These are phyloP conservation scores for Pelargonium cotyledonis DNA, from an alignment of 441 rosid genomes.

Conservation along the genomic window DNA sequence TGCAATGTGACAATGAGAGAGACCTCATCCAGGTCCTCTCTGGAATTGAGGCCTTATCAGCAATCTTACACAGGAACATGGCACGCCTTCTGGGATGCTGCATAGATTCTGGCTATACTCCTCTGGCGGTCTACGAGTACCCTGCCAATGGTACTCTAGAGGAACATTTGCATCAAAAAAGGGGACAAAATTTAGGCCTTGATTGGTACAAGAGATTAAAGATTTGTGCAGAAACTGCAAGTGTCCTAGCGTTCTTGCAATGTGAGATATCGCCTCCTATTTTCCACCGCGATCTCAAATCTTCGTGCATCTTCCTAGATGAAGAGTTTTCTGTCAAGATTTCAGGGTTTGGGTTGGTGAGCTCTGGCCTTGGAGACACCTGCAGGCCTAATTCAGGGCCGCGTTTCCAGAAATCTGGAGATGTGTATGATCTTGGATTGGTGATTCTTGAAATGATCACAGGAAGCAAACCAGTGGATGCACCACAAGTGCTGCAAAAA, in stretches of 20 bases:
- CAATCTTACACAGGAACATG: conserved; percentile 48
- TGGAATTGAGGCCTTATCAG: conserved; percentile 48
- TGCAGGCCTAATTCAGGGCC: not conserved
- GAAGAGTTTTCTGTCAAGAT: conserved; percentile 51
- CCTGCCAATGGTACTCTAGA: conserved; percentile 59
- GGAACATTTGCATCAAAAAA: conserved; percentile 36
- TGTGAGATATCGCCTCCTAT: conserved; percentile 59
- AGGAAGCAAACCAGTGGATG: conserved; percentile 40
- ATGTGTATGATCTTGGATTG: conserved; percentile 57
- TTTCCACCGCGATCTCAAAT: conserved; percentile 46
- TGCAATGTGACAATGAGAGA: conserved; percentile 44
- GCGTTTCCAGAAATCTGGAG: conserved; percentile 18
- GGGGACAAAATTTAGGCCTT: conserved; percentile 31
- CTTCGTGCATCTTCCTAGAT: conserved; percentile 52
- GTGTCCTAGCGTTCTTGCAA: conserved; percentile 52
- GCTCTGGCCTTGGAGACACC: conserved; percentile 14
- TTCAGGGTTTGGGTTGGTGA: conserved; percentile 52
- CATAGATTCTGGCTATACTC: conserved; percentile 43
- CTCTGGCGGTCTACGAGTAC: conserved; percentile 57
- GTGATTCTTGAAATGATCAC: conserved; percentile 62
- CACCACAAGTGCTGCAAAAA: conserved; percentile 41
- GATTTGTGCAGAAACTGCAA: conserved; percentile 62
- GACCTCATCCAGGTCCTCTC: conserved; percentile 57
- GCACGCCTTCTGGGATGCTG: conserved; percentile 67
- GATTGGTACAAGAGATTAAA: conserved; percentile 63